Evolutionary conservation across 306 rosid species (phyloP).

Genomic region (Prunus armeniaca): DNA sequence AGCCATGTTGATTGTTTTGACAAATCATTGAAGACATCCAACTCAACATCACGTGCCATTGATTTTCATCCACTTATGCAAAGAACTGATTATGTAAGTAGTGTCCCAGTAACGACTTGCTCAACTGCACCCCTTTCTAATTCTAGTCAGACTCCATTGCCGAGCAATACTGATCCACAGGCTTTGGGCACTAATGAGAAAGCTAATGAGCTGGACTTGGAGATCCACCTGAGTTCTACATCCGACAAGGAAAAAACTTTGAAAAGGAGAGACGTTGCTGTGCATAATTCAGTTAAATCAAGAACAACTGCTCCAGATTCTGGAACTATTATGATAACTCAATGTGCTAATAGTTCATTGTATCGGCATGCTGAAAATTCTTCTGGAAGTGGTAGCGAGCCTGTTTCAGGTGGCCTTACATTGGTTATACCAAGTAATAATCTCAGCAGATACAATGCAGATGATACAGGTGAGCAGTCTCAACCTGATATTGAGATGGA

Average conservation of each 20-base stretch:
- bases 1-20: constrained; percentile 40
- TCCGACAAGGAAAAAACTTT: constrained; percentile 45
- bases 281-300: constrained; percentile 33
- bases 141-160: constrained; percentile 34
- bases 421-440: constrained; percentile 33
- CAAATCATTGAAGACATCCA: constrained; percentile 43
- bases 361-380: constrained; percentile 35
- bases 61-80: constrained; percentile 96
- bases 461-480: constrained; percentile 64
- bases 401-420: constrained; percentile 38
- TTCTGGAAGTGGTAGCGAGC: constrained; percentile 30
- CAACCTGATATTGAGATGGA: constrained; percentile 91
- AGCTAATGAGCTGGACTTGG: constrained; percentile 76
- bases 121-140: constrained; percentile 21
- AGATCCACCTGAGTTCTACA: constrained; percentile 67
- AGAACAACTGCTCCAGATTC: constrained; percentile 27
- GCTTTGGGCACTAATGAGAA: constrained; percentile 37
- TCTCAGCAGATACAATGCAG: constrained; percentile 38
- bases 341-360: constrained; percentile 23
- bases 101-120: constrained; percentile 6
- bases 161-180: constrained; percentile 25
- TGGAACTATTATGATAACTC: constrained; percentile 26
- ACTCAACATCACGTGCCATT: constrained; percentile 52
- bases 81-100: constrained; percentile 47
- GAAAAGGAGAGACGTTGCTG: constrained; percentile 34